Base-by-base conservation (phyloP, 768 basidiomycete genomes). In the Trametes gibbosa region DNA sequence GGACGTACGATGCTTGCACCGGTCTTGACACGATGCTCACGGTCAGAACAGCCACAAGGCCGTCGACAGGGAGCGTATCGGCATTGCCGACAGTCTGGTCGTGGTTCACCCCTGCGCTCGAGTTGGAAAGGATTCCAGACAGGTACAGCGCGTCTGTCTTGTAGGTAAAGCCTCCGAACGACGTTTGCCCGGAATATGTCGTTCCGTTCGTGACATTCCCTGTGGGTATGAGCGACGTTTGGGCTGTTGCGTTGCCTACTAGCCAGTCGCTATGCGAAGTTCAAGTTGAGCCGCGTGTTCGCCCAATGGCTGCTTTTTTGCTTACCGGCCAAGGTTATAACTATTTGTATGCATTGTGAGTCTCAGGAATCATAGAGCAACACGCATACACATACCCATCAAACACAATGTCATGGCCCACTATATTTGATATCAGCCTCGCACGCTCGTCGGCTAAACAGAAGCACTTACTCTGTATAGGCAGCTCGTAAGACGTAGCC, bases 241-340 rank as follows among this genome's bases (percentile, higher is more conserved):
- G 74, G 23, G 78, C 69, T 0, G 93, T 94, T 23, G 89, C 86
- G 68, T 94, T 94, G 21, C 89, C 91, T 24, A 95, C 76, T n/a
- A 96, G 74, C 79, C 83, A 89, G 69, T 97, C 93, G 24, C 94
- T 86, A 56, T 16, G 7, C 19, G 19, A 1, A 32, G 10, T 7
- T 16, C 21, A 1, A 10, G 24, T 48, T 34, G 49, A 47, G 27
- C 29, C 32, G 24, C 2, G 35, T 25, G n/a, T 14, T 5, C 14
- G 12, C 41, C 8, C 34, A 25, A 27, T 42, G 34, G 17, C 21
- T 9, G 41, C 7, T 40, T 32, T 27, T 34, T n/a, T 47, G 66
- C 76, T 58, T 58, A 84, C 84, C 85, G 86, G 13, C 87, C 93
- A 29, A 88, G 76, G 68, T 95, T 86, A 72, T 95, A 87, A 7